Percentiles rank a stretch among this genome's conserved stretches.
phyloP scores from a whole-genome alignment of 768 basidiomycete genomes.

The Mrakia hoshinonis region DNA sequence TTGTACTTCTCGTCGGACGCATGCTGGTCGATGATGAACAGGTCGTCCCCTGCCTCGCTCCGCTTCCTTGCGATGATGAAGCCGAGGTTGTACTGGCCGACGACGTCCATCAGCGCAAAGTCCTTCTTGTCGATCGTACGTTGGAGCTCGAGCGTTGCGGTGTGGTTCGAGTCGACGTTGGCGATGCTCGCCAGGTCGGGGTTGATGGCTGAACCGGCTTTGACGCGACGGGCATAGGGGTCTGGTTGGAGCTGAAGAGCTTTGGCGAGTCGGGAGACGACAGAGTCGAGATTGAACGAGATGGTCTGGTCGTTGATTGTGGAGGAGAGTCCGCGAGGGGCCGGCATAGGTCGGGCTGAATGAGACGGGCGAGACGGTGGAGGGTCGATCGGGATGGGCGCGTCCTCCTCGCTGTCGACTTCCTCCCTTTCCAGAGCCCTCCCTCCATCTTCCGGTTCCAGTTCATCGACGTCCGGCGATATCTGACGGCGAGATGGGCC shows the following conservation, averaged over 20 bases:
- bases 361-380: neutral
- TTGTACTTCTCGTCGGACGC: constrained; percentile 88
- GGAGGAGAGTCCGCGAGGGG: neutral
- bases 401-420: neutral
- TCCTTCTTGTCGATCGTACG: constrained; percentile 80
- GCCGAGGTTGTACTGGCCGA: constrained; percentile 93
- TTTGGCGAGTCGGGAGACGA: neutral
- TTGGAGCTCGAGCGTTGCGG: constrained; percentile 58
- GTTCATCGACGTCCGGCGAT: neutral
- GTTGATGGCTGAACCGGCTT: neutral
- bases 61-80: constrained; percentile 77
- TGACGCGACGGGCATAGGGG: neutral
- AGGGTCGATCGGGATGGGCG: neutral
- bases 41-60: constrained; percentile 54
- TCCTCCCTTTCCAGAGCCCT: constrained; percentile 10
- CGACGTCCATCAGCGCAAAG: constrained; percentile 69
- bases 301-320: constrained; percentile 6
- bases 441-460: neutral
- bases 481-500: neutral
- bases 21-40: constrained; percentile 64
- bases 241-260: neutral
- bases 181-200: constrained; percentile 10
- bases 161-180: neutral
- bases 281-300: constrained; percentile 31
- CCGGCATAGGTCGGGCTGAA: neutral